Base-by-base conservation (phyloP, 148 eudicot genomes). In the Dysphania ambrosioides region DNA sequence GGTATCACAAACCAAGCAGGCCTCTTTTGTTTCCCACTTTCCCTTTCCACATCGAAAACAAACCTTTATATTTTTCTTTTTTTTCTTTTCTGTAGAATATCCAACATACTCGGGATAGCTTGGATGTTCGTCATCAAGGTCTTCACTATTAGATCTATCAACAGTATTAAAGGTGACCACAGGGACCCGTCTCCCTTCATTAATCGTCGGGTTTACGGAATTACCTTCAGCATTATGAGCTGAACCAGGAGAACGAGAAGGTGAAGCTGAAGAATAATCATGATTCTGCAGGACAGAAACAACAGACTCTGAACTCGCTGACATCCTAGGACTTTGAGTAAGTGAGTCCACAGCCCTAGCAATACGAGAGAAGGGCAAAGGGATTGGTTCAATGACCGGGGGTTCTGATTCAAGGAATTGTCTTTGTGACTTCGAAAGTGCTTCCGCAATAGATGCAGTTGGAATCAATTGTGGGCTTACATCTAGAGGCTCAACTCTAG, bases 11-110 rank as follows among this genome's bases (percentile, higher is more conserved):
- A 89, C 97, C 21, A 95, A 42, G 68, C 99, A 95, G 0, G 86
- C 84, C 66, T 95, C 99, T 73, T 95, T 95, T 1, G 87, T 82
- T 62, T 95, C 97, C 97, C 99, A 95, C 80, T 95, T 95, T 72
- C 94, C 99, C 75, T 89, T 95, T 34, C 97, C 96, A 80, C 99
- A 95, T 73, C 97, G 82, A 70, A 75, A 82, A 83, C 99, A 95
- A 23, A 89, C 87, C 80, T 72, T 85, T 36, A 69, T 75, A 58
- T 86, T 92, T 82, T 86, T 86, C 65, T 86, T 88, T 63, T 82
- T 86, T 81, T 81, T 85, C 77, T 84, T 87, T 71, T 86, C 98
- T 78, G 83, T 84, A 2, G 94, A 86, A 51, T 88, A 87, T 41
- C 79, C 88, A 51, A 88, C 86, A 77, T 83, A 90, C 71, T 92